Base-by-base conservation (phyloP, 371 early-diverging fungal genomes). In the Fennellomyces sp. region DNA sequence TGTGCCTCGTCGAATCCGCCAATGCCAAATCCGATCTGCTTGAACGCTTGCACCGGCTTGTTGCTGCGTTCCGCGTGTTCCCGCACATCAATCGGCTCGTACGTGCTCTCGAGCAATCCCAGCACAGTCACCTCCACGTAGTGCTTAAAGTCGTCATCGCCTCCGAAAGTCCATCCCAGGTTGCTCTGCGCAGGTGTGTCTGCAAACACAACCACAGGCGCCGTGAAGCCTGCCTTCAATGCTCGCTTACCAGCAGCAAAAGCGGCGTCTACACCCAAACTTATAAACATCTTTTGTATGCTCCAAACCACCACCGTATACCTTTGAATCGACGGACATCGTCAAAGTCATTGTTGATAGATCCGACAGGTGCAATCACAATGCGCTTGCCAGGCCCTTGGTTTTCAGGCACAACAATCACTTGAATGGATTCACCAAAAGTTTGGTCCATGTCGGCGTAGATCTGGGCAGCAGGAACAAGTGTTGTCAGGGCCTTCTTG, bases 21-120 rank as follows among this genome's bases (percentile, higher is more conserved):
- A 23, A 76, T 56, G 5, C 85, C 69, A 83, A 73, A 35, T 80
- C 87, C 45, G 89, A 61, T 67, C 47, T 72, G 74, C 13, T 78
- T 66, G 28, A 92, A 76, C 5, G 76, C 73, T 61, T 81, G 79
- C 31, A 63, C 64, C 25, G 58, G 58, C 68, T 70, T 75, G 25
- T 72, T 69, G 49, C 63, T 60, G 41, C 65, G 68, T 30, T 69
- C 67, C 45, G 78, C 75, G 56, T 88, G 86, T 68, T 92, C 91
- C 45, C 94, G 89, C n/a, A 87, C 89, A 66, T 92, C 91, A 33
- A 95, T 75, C 26, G 93, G 91, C 30, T 88, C 89, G 64, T 90
- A 94, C 36, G 76, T 67, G 17, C 88, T 87, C 5, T 88, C 87
- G 47, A 95, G 69, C 7, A 90, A 76, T 21, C 87, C 93, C 33